Conservation (phyloP, 2,329 filamentous ascomycete species). For the Dichotomopilus funicola region DNA sequence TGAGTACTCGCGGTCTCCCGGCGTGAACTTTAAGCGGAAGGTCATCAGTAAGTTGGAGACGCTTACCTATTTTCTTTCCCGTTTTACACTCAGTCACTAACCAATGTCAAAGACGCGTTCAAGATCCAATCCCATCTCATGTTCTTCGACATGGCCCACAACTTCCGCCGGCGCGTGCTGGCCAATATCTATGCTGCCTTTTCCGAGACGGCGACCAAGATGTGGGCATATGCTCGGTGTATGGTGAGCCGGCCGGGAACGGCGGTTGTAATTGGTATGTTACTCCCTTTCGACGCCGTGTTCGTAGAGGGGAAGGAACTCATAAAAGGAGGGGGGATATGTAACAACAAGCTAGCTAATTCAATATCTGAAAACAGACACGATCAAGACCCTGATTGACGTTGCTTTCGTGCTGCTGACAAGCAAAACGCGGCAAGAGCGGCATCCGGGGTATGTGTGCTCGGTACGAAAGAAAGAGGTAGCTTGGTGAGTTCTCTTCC, state of each 20-base stretch:
- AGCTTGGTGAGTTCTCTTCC: conserved; percentile 45
- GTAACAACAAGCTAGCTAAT: neutral
- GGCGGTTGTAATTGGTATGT: conserved; percentile 55
- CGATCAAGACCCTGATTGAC: conserved; percentile 59
- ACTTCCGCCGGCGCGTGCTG: conserved; percentile 61
- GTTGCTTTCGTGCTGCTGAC: conserved; percentile 60
- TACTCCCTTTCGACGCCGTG: neutral
- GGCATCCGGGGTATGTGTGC: conserved; percentile 50
- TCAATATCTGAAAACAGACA: conserved; percentile 33
- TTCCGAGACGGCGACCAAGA: conserved; percentile 69
- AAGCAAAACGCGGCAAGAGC: conserved; percentile 40
- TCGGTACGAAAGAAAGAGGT: conserved; percentile 54
- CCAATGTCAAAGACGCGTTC: conserved; percentile 49
- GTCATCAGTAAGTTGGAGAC: conserved; percentile 52
- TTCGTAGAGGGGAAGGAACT: neutral
- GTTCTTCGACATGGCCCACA: conserved; percentile 76
- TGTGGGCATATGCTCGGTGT: conserved; percentile 54
- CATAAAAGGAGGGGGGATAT: neutral
- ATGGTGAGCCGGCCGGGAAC: conserved; percentile 56
- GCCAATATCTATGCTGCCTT: conserved; percentile 72
- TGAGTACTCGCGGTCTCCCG: conserved; percentile 64
- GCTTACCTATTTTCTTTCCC: neutral
- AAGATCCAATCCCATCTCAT: conserved; percentile 80
- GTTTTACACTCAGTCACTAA: neutral
- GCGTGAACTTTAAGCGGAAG: conserved; percentile 74